Conservation (phyloP, 306 rosid genomes). For the Fragaria iinumae region DNA sequence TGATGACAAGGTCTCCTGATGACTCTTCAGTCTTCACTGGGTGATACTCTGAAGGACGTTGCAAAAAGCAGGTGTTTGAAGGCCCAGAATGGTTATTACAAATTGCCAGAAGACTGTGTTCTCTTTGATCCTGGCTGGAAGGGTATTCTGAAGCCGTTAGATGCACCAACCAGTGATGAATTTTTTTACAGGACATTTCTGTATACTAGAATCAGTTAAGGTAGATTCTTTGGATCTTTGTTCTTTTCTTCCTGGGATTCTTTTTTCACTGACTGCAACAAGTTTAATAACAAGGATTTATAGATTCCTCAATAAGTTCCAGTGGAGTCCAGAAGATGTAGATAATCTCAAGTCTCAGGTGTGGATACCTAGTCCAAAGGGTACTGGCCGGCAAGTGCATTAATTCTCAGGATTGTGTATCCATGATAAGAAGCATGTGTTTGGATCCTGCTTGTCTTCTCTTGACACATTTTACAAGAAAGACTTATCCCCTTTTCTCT, state of each 20-base stretch:
- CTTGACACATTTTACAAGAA: conserved; percentile 19
- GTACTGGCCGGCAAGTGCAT: conserved; percentile 14
- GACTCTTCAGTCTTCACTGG: neutral
- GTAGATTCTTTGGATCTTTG: conserved; percentile 22
- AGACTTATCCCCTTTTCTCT: conserved; percentile 24
- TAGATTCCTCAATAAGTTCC: conserved; percentile 8
- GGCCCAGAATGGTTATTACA: conserved; percentile 8
- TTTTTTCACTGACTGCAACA: neutral
- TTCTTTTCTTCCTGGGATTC: neutral
- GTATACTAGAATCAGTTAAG: conserved; percentile 13
- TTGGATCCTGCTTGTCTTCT: conserved; percentile 1
- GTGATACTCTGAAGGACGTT: neutral
- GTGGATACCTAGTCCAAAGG: conserved; percentile 21
- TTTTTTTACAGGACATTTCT: neutral
- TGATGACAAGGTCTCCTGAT: neutral
- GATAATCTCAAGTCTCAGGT: conserved; percentile 9
- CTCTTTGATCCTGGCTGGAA: conserved; percentile 23
- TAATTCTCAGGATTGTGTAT: conserved; percentile 13
- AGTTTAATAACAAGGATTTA: conserved; percentile 16
- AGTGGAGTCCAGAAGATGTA: conserved; percentile 1
- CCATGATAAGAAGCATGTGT: conserved; percentile 13
- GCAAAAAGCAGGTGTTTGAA: conserved; percentile 16
- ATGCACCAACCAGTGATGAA: conserved; percentile 18
- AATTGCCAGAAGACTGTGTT: conserved; percentile 18
- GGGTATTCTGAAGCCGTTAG: conserved; percentile 12